Evolutionary conservation across 2,329 filamentous ascomycete species (phyloP), one percentile per base, ranked within the genome.

Genomic region (Fonsecaea monophora): DNA sequence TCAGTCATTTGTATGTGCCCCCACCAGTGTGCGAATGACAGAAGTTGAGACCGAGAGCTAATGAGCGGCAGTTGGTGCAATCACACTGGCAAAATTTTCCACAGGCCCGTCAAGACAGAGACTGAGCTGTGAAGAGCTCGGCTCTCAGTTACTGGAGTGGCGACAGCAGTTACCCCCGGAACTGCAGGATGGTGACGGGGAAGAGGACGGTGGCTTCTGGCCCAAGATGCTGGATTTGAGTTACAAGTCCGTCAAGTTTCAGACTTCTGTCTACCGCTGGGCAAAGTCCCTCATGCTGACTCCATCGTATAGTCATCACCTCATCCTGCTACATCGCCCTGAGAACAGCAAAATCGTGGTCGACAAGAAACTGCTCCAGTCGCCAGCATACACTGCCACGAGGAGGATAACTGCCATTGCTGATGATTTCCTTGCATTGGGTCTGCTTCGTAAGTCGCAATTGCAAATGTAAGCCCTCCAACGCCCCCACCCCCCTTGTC

Each of bases 401-500:
- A 67, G 66, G 53, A 53, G 18, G 9, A 71, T 70, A 2, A 61
- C 68, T 4, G 56, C 53, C 25, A 55, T 71, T 55, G 58, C 61
- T 2, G 70, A 71, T 34, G 66, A 71, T 32, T 64, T 71, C 12
- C 54, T 71, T 7, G 58, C 60, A 9, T 57, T 65, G 32, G 62
- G 56, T 13, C 35, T 60, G 6, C 35, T 60, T 15, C 62, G 32
- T 25, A 35, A 65, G 30, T 60, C 62, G 3, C 62, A 65, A 25
- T 32, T 65, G 15, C 62, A 65, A 53, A 65, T 65, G 62, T 65
- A 54, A 54, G 62, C 9, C 13, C 35, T 15, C 3, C 34, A 40
- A 34, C 12, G 30, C 48, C 2, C 25, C 25, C 25, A 25, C 25
- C 25, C 45, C n/a, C 40, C 2, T 50, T 50, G 45, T 30, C 25